Conservation (phyloP, 2,329 filamentous ascomycete species). For the Sphaerulina populicola region DNA sequence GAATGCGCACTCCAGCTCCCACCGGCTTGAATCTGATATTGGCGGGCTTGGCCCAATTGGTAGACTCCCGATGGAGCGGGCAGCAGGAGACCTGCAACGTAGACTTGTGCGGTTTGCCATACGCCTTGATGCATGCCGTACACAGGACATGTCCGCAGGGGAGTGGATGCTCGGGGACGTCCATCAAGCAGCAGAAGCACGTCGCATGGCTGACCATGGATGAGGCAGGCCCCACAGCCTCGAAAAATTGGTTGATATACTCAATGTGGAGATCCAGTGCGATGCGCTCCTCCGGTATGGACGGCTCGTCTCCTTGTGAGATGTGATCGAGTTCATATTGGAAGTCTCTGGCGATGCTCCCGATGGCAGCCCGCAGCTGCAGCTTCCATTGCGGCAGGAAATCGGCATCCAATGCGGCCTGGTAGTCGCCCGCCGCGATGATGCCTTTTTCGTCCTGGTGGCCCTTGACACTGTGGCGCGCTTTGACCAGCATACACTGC, state of each 20-base stretch:
- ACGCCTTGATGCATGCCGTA: slow-evolving; percentile 34
- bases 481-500: slow-evolving; percentile 30
- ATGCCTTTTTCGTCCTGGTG: slow-evolving; percentile 42
- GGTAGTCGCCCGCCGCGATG: slow-evolving; percentile 37
- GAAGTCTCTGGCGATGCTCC: slow-evolving; percentile 27
- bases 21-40: slow-evolving; percentile 26
- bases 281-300: slow-evolving; percentile 28
- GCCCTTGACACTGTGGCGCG: slow-evolving; percentile 28
- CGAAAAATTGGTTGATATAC: slow-evolving; percentile 33
- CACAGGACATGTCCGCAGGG: slow-evolving; percentile 44
- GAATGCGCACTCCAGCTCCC: slow-evolving; percentile 26
- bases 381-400: slow-evolving; percentile 27
- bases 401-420: slow-evolving; percentile 33
- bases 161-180: slow-evolving; percentile 38
- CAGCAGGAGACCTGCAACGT: slow-evolving; percentile 27
- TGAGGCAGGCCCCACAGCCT: slow-evolving; percentile 34
- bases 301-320: slow-evolving; percentile 23
- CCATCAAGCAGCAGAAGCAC: slow-evolving; percentile 43
- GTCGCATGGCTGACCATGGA: slow-evolving; percentile 32
- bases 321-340: slow-evolving; percentile 29
- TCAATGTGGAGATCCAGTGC: slow-evolving; percentile 28
- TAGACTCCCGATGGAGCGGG: slow-evolving; percentile 30
- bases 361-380: slow-evolving; percentile 28
- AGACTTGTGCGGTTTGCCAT: slow-evolving; percentile 29
- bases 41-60: slow-evolving; percentile 32